Percentiles rank a stretch among this genome's conserved stretches.
Conservation (phyloP, 768 basidiomycete genomes). For the Tremella fuciformis region DNA sequence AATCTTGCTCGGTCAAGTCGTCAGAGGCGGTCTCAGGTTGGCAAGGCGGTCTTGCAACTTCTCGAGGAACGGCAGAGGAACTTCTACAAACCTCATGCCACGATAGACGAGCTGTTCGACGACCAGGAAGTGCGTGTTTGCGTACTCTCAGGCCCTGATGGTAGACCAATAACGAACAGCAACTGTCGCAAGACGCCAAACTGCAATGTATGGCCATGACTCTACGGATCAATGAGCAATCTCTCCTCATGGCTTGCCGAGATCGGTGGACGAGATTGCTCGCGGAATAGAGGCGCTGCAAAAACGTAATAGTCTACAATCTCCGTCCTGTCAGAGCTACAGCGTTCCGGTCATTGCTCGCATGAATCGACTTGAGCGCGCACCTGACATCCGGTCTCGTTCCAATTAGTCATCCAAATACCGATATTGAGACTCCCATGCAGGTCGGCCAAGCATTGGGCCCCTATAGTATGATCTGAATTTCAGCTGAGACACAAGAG, state of each 20-base stretch:
- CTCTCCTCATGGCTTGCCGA: constrained; percentile 6
- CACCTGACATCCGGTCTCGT: too few relatives aligned
- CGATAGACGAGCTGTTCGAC: too few relatives aligned
- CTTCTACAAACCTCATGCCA: not conserved
- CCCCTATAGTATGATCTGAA: constrained; percentile 26
- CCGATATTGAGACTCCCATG: constrained; percentile 12
- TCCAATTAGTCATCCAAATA: constrained; percentile 18
- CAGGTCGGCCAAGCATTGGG: constrained; percentile 16
- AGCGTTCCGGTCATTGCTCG: not conserved
- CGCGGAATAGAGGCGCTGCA: not conserved
- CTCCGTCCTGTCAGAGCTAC: not conserved
- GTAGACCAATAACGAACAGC: not conserved
- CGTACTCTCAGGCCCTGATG: too few relatives aligned
- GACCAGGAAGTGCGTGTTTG: too few relatives aligned
- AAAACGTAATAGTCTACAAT: not conserved
- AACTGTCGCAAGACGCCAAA: not conserved
- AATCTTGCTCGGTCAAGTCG: too few relatives aligned
- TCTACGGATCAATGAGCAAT: constrained; percentile 17
- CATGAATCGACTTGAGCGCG: too few relatives aligned
- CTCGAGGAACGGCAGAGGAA: not conserved
- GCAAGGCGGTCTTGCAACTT: constrained; percentile 1
- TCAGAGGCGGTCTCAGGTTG: not conserved
- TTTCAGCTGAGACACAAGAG: constrained; percentile 4
- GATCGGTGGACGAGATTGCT: constrained; percentile 11
- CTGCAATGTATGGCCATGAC: constrained; percentile 21